These are phyloP conservation scores for Parasitella parasitica DNA, from an alignment of 371 early-diverging fungal species.

Conservation along the genomic window DNA sequence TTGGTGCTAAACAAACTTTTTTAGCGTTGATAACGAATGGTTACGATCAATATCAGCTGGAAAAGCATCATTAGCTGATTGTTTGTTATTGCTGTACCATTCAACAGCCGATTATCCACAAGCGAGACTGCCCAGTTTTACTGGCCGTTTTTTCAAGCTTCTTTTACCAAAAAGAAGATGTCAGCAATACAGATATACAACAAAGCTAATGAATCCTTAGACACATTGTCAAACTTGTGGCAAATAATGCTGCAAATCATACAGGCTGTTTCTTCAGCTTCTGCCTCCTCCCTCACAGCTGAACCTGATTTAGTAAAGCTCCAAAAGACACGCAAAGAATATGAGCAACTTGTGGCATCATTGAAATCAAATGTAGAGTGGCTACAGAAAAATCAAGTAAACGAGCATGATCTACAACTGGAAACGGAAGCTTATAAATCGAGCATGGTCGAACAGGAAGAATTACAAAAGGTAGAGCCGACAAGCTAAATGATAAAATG, in stretches of 20 bases:
- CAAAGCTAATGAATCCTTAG: slow-evolving; percentile 29
- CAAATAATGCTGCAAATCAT: slow-evolving; percentile 36
- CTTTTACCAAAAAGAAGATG: neutral
- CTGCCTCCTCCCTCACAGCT: slow-evolving; percentile 34
- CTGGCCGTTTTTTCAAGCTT: too few species aligned
- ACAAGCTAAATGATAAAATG: neutral
- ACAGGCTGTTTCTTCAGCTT: slow-evolving; percentile 29
- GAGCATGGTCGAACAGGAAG: slow-evolving; percentile 15
- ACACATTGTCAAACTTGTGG: slow-evolving; percentile 37
- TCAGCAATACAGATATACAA: slow-evolving; percentile 17
- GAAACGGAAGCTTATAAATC: slow-evolving; percentile 2
- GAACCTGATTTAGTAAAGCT: slow-evolving; percentile 38
- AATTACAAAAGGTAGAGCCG: slow-evolving; percentile 12
- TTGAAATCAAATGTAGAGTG: slow-evolving; percentile 25
- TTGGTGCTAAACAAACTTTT: too few species aligned
- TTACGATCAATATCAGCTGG: too few species aligned
- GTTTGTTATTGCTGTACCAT: too few species aligned
- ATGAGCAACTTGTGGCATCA: slow-evolving; percentile 24
- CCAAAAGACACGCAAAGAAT: slow-evolving; percentile 34
- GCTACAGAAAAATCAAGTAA: slow-evolving; percentile 25
- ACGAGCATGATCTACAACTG: neutral
- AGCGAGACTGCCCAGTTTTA: too few species aligned
- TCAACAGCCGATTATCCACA: too few species aligned
- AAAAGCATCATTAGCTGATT: too few species aligned
- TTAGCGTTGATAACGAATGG: too few species aligned